Base-by-base conservation (phyloP, 306 rosid genomes). In the Potentilla sterilis region DNA sequence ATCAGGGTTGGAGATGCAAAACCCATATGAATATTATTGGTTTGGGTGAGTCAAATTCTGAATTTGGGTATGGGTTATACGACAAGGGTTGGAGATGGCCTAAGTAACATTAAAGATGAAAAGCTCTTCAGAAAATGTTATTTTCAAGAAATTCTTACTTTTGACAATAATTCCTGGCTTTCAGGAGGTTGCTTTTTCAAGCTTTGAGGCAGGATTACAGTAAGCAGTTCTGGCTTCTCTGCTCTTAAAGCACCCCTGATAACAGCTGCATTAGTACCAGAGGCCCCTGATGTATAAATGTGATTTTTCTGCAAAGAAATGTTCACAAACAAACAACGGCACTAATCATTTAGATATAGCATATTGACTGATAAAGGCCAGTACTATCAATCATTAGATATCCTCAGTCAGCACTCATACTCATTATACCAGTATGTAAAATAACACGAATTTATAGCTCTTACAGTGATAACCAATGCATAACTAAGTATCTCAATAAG, bases 231-330 rank as follows among this genome's bases (percentile, higher is more conserved):
- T 42, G 96, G 99, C 83, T 89, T 96, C 84, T 96, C 99, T 51
- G 99, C 99, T 87, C 99, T 86, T 78, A 96, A 83, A 83, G 99
- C 99, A 82, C 99, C 99, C 82, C 99, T 89, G 69, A 96, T 96
- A 57, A 96, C 99, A 67, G 99, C 99, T 75, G 99, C 99, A 82
- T 96, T 96, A 82, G 99, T 96, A 48, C 99, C 99, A 71, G 99
- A 92, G 78, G 99, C 99, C 77, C 99, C 98, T 58, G 99, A 96
- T 75, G 99, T 96, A 78, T 85, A 92, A 48, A 96, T 92, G 87
- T 96, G 99, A 49, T 96, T 96, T 85, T 96, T 96, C 98, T 96
- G 86, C 78, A 75, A 68, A 82, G 67, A 83, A 8, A 9, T 74
- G 75, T n/a, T 67, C 51, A 77, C 37, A 75, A 81, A 73, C 35